Base-by-base conservation (phyloP, 192 early-diverging fungal genomes). In the Gonapodya prolifera region DNA sequence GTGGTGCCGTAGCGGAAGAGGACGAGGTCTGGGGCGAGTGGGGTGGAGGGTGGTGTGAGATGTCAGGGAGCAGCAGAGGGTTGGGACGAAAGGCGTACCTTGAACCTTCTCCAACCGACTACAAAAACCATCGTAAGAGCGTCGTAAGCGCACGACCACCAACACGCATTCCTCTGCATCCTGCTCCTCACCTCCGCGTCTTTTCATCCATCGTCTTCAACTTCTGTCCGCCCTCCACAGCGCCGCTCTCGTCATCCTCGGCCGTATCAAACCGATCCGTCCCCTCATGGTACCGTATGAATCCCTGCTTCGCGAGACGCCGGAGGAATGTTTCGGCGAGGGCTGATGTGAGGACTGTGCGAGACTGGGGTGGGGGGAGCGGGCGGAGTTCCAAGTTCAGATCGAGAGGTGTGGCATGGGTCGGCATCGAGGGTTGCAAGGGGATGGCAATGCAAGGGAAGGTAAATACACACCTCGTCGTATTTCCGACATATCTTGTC, bases 1-100 rank as follows among this genome's bases (percentile, higher is more conserved):
- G 93, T 94, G 2, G 86, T 87, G 18, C 92, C 93, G 81, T 92
- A 95, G 2, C 93, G 88, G 78, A 94, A 95, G 77, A 95, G 76
- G 0, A 95, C 93, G 61, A 94, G 80, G 73, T 94, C 93, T 69
- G 83, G 85, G 29, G 85, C n/a, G n/a, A n/a, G n/a, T n/a, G n/a
- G n/a, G n/a, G n/a, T n/a, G n/a, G n/a, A n/a, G n/a, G n/a, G n/a
- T n/a, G n/a, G n/a, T n/a, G n/a, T n/a, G n/a, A n/a, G n/a, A n/a
- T n/a, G n/a, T n/a, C n/a, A n/a, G n/a, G n/a, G n/a, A n/a, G n/a
- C n/a, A n/a, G n/a, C n/a, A n/a, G n/a, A n/a, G n/a, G n/a, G n/a
- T n/a, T n/a, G n/a, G n/a, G n/a, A n/a, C n/a, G n/a, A n/a, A n/a
- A n/a, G n/a, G n/a, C n/a, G n/a, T n/a, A n/a, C 30, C 45, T 76